A percentile compares a stretch with the other conserved stretches of the same genome.
Conservation (phyloP, 257 asterid genomes). For the Jacaranda copaia region DNA sequence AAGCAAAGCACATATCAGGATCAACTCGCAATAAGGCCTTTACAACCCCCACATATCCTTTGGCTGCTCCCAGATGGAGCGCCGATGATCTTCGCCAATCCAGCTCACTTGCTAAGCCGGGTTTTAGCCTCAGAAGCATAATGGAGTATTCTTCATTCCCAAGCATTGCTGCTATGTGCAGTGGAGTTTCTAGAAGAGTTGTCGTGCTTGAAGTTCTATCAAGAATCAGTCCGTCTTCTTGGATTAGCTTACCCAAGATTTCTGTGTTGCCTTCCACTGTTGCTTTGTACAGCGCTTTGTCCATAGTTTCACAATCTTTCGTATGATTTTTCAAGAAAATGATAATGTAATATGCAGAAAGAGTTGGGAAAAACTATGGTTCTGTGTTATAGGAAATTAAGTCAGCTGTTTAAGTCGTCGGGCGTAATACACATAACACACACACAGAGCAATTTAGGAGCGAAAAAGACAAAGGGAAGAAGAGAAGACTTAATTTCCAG, state of each 20-base stretch:
- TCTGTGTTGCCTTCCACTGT: slow-evolving; percentile 36
- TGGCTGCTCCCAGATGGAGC: slow-evolving; percentile 48
- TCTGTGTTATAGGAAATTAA: neutral
- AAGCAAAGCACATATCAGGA: slow-evolving; percentile 37
- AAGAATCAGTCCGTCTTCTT: slow-evolving; percentile 39
- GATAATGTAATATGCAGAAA: neutral
- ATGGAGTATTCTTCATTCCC: slow-evolving; percentile 36
- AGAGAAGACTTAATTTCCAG: too few species aligned
- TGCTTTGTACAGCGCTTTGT: slow-evolving; percentile 37
- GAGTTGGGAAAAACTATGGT: neutral
- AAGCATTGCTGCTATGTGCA: slow-evolving; percentile 51
- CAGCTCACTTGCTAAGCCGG: slow-evolving; percentile 39
- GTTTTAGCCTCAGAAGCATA: slow-evolving; percentile 35
- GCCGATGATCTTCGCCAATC: slow-evolving; percentile 43
- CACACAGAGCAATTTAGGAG: too few species aligned
- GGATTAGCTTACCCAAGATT: neutral
- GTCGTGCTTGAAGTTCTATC: slow-evolving; percentile 17
- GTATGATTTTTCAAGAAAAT: neutral
- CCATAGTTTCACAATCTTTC: slow-evolving; percentile 36
- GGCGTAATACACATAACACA: neutral
- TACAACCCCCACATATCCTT: slow-evolving; percentile 43
- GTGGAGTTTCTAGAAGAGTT: slow-evolving; percentile 45
- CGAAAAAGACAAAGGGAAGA: too few species aligned
- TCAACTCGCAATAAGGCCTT: slow-evolving; percentile 26
- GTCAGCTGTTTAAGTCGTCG: neutral